Conservation (phyloP, 768 basidiomycete genomes). For the Amanita pseudoporphyria region DNA sequence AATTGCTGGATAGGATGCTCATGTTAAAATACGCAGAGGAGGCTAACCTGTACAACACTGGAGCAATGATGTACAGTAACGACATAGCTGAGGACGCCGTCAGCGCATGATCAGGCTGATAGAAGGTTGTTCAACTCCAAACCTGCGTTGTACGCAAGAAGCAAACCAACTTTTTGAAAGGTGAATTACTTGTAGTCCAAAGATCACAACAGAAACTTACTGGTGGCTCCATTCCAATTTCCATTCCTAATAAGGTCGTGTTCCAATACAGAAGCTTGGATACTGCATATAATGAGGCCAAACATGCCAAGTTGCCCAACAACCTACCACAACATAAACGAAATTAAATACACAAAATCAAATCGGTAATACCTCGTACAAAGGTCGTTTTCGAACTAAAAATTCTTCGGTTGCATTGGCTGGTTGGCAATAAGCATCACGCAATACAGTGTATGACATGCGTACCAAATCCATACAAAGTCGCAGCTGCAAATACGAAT, state of each 20-base stretch:
- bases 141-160: constrained; percentile 32
- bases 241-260: constrained; percentile 54
- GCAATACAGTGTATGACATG: constrained; percentile 8
- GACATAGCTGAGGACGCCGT: constrained; percentile 54
- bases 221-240: constrained; percentile 64
- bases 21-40: constrained; percentile 84
- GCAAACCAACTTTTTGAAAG: constrained; percentile 28
- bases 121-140: constrained; percentile 10
- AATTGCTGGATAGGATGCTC: constrained; percentile 80
- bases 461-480: constrained; percentile 80
- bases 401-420: constrained; percentile 88
- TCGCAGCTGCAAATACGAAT: constrained; percentile 82
- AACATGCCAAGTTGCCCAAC: constrained; percentile 83
- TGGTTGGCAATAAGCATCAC: constrained; percentile 16
- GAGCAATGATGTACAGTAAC: constrained; percentile 78
- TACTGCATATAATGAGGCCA: constrained; percentile 71
- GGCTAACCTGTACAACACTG: constrained; percentile 77
- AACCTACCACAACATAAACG: constrained; percentile 32
- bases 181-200: background rate
- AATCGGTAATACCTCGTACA: constrained; percentile 51
- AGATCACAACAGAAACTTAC: constrained; percentile 28
- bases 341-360: background rate
- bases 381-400: constrained; percentile 67
- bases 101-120: constrained; percentile 6
- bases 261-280: constrained; percentile 70